Evolutionary conservation across 164 flowering plant species (phyloP).

Genomic region (Vitis riparia): DNA sequence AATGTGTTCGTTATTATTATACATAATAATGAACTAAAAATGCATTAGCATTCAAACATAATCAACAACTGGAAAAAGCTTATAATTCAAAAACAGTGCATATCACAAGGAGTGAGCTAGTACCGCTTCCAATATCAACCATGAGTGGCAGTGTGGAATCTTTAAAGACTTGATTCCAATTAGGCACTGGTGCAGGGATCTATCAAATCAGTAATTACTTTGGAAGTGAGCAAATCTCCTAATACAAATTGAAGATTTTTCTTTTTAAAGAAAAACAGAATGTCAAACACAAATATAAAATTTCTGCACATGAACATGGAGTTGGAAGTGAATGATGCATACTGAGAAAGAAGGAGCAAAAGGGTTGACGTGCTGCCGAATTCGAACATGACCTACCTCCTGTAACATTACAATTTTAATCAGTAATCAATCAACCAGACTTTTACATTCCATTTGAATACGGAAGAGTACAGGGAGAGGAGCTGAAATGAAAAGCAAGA

Average conservation of each 20-base stretch:
- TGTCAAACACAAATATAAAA: not conserved
- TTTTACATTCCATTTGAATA: not conserved
- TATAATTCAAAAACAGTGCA: not conserved
- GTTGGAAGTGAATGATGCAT: conserved; percentile 1
- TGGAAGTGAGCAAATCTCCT: not conserved
- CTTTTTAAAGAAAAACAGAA: too few relatives aligned
- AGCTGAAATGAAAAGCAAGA: too few relatives aligned
- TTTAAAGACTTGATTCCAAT: conserved; percentile 65
- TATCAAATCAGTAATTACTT: conserved; percentile 13
- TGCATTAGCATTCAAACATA: not conserved
- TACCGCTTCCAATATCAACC: conserved; percentile 94
- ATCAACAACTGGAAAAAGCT: not conserved
- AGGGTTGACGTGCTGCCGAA: conserved; percentile 94
- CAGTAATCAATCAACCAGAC: not conserved
- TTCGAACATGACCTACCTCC: conserved; percentile 76
- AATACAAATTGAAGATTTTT: not conserved
- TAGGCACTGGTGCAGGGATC: conserved; percentile 62
- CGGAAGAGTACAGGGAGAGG: not conserved
- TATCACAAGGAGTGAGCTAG: not conserved
- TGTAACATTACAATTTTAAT: conserved; percentile 8
- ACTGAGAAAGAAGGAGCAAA: conserved; percentile 60
- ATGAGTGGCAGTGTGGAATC: conserved; percentile 73
- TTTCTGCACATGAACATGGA: not conserved
- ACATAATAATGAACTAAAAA: too few relatives aligned
- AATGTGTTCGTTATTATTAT: too few relatives aligned